Base-by-base conservation (phyloP, 106 monocot species). In the Acorus calamus region DNA sequence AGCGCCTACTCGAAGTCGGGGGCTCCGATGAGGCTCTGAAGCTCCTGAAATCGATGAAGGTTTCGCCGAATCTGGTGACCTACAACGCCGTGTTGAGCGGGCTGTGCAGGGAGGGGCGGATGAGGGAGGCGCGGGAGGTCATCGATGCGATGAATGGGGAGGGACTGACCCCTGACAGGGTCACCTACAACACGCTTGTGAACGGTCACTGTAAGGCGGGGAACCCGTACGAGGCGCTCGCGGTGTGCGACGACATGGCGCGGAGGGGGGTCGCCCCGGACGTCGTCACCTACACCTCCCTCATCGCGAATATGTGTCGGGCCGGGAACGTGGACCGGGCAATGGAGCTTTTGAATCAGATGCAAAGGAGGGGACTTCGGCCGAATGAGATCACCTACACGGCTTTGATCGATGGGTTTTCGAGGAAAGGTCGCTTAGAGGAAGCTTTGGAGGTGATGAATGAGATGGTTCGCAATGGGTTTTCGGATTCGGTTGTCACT, bases 351-450 rank as follows among this genome's bases (percentile, higher is more conserved):
- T 77, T 83, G 42, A 12, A 62, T 7, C 74, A 73, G 68, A 89
- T 94, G 89, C 66, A 54, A 3, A 79, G 82, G 64, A 81, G 84
- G 62, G 79, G 89, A 28, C 62, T 94, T 72, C 67, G 8, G 50
- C 70, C 71, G 45, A 84, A 89, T 69, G 89, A 94, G 69, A 49
- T 84, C 10, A 94, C 94, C 6, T 89, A 77, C 52, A 86, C 94
- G 10, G 76, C 86, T 61, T 56, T 94, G 47, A 73, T 94, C 14
- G 79, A 89, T 72, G 94, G 89, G 42, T 89, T 86, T 50, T 81
- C 73, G 10, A 89, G 76, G 66, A 79, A 77, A 56, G 89, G 94
- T 42, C 84, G 56, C 69, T 77, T 89, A 73, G 84, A 81, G 69
- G 94, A 94, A 66, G 89, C 86, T 49, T 52, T 84, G 8, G 14